Conservation (phyloP, 495 filamentous ascomycete genomes). For the Trichoderma reesei region DNA sequence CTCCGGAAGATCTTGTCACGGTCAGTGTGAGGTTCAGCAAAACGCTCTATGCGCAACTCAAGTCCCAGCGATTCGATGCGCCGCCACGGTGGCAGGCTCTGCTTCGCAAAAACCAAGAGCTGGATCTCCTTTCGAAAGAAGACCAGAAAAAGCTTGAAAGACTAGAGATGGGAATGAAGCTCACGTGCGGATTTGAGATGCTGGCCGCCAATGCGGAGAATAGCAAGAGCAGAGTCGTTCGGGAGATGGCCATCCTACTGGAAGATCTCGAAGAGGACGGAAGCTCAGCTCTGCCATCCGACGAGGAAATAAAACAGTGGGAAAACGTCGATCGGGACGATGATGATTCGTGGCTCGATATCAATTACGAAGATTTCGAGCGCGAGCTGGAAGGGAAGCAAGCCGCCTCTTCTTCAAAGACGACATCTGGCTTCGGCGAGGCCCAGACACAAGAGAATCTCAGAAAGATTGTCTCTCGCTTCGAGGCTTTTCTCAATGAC, state of each 20-base stretch:
- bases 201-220: conserved; percentile 56
- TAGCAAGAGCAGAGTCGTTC: conserved; percentile 51
- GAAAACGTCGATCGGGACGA: conserved; percentile 50
- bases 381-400: conserved; percentile 48
- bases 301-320: conserved; percentile 68
- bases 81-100: conserved; percentile 52
- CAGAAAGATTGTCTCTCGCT: conserved; percentile 78
- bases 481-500: conserved; percentile 88
- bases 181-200: conserved; percentile 88
- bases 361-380: conserved; percentile 83
- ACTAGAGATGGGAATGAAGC: conserved; percentile 79
- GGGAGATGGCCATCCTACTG: conserved; percentile 65
- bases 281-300: conserved; percentile 53
- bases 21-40: conserved; percentile 74
- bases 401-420: conserved; percentile 14
- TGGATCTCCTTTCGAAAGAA: conserved; percentile 18
- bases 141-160: conserved; percentile 29
- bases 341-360: conserved; percentile 86
- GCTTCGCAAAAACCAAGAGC: conserved; percentile 15
- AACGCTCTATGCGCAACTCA: conserved; percentile 83
- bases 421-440: conserved; percentile 58
- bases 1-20: conserved; percentile 67
- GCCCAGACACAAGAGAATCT: conserved; percentile 69
- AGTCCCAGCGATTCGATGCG: conserved; percentile 71
- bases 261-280: conserved; percentile 55